Conservation (phyloP, 108 stramenopile genomes). For the Fragilariopsis cylindrus region DNA sequence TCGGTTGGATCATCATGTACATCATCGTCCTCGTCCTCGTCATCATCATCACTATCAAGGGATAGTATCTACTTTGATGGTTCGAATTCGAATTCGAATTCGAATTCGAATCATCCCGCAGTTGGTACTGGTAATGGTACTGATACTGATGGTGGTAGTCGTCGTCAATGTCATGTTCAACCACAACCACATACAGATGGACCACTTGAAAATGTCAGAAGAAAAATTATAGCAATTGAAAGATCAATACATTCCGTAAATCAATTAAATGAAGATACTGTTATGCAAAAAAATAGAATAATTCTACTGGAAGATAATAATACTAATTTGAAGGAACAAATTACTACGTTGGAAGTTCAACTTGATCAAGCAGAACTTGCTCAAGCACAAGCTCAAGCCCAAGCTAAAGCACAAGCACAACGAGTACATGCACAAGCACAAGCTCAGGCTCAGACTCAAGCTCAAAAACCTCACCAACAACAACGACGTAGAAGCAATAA, state of each 20-base stretch:
- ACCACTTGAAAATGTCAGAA: constrained; percentile 31
- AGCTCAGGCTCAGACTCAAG: too few relatives aligned
- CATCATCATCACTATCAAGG: neutral
- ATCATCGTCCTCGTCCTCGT: too few relatives aligned
- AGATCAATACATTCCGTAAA: neutral
- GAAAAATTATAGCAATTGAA: constrained; percentile 38
- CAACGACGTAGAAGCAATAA: too few relatives aligned
- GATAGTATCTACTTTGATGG: too few relatives aligned
- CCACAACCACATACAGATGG: neutral
- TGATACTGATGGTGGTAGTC: too few relatives aligned
- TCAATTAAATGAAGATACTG: constrained; percentile 10
- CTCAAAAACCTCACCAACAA: too few relatives aligned
- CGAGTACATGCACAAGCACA: too few relatives aligned
- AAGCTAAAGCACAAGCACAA: too few relatives aligned
- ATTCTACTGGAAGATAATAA: neutral
- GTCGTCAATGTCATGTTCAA: neutral
- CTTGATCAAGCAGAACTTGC: neutral
- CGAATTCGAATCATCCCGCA: too few relatives aligned
- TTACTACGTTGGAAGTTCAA: neutral
- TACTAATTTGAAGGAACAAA: neutral
- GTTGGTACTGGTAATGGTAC: too few relatives aligned
- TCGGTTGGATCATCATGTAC: too few relatives aligned
- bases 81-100: too few relatives aligned
- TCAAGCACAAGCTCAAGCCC: neutral
- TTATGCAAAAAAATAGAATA: neutral